Conservation (phyloP, 2,329 filamentous ascomycete genomes). For the Berkeleyomyces basicola region DNA sequence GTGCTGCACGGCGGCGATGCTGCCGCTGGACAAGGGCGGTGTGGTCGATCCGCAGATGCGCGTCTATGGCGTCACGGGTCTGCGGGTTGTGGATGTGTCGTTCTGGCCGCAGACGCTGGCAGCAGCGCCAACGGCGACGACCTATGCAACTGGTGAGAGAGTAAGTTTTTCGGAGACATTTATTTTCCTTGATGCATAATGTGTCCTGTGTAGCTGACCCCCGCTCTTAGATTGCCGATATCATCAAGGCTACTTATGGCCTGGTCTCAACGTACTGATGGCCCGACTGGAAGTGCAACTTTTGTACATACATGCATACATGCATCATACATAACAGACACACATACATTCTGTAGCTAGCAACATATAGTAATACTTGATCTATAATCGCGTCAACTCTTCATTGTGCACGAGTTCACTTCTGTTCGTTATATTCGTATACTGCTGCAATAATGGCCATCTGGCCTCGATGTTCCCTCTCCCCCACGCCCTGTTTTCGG, state of each 20-base stretch:
- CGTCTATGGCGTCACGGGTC: slow-evolving; percentile 17
- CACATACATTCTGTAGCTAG: neutral
- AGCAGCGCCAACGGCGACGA: slow-evolving; percentile 18
- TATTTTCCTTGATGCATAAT: neutral
- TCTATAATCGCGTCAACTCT: neutral
- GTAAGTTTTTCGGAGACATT: slow-evolving; percentile 13
- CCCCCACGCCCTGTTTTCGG: neutral
- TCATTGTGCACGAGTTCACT: neutral
- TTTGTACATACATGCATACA: neutral
- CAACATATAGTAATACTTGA: neutral
- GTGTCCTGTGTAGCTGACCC: slow-evolving; percentile 5
- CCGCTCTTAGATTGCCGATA: slow-evolving; percentile 7
- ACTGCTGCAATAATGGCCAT: neutral
- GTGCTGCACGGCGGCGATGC: slow-evolving; percentile 21
- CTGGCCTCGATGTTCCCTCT: neutral
- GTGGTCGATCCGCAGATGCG: slow-evolving; percentile 18
- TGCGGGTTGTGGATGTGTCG: slow-evolving; percentile 24
- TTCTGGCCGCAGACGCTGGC: slow-evolving; percentile 19
- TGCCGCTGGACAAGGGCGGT: slow-evolving; percentile 26
- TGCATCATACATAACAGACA: neutral
- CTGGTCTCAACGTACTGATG: neutral
- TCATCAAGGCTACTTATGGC: slow-evolving; percentile 4
- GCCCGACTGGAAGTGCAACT: neutral
- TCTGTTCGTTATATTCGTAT: neutral
- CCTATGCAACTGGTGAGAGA: slow-evolving; percentile 22